Evolutionary conservation across 2,329 filamentous ascomycete genomes (phyloP).

Genomic region (Botrytis byssoidea): DNA sequence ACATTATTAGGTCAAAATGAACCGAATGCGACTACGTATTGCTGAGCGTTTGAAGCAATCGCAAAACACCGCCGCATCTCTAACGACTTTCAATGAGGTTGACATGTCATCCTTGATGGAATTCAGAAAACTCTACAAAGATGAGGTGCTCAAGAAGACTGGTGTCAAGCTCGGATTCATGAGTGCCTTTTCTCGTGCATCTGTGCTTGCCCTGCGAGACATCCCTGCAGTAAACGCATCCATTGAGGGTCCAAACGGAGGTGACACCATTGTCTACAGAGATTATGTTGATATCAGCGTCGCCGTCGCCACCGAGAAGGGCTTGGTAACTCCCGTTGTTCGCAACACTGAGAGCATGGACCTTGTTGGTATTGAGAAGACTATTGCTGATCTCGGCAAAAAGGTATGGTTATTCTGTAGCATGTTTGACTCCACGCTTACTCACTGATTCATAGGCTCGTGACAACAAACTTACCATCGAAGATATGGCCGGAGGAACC

Average conservation of each 20-base stretch:
- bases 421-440: conserved; percentile 13
- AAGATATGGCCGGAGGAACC: conserved; percentile 98
- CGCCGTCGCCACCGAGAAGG: conserved; percentile 95
- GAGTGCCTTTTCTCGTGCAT: conserved; percentile 92
- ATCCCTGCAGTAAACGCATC: conserved; percentile 94
- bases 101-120: conserved; percentile 99
- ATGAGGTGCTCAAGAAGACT: conserved; percentile 91
- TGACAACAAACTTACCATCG: conserved; percentile 94
- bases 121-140: conserved; percentile 96
- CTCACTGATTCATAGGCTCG: conserved; percentile 61
- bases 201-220: conserved; percentile 88
- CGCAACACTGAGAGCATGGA: conserved; percentile 89
- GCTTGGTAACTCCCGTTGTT: conserved; percentile 92
- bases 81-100: conserved; percentile 98
- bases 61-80: conserved; percentile 93
- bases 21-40: conserved; percentile 96
- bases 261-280: conserved; percentile 96
- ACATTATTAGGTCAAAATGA: conserved; percentile 85
- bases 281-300: conserved; percentile 98
- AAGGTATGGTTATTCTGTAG: conserved; percentile 60
- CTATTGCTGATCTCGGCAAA: conserved; percentile 91
- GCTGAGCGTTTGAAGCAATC: conserved; percentile 98
- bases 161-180: conserved; percentile 99
- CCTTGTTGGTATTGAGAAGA: conserved; percentile 82
- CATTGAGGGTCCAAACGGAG: conserved; percentile 91